phyloP scores from a whole-genome alignment of 1,284 basidiomycete species.

The Fomitopsis pinicola region DNA sequence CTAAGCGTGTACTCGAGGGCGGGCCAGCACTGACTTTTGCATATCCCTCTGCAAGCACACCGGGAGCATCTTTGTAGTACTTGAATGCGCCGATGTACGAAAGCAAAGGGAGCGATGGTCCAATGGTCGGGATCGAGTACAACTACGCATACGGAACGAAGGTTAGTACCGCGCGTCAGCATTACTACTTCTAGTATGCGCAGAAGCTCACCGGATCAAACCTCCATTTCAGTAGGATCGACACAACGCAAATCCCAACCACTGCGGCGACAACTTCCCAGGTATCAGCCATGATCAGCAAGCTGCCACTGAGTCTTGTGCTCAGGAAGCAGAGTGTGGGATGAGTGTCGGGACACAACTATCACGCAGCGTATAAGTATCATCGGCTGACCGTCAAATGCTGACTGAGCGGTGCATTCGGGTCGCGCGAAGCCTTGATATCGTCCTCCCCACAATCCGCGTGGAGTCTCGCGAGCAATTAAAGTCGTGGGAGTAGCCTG shows the following conservation, averaged over 20 bases:
- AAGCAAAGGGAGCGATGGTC: constrained; percentile 1
- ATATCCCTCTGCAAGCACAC: constrained; percentile 35
- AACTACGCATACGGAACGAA: background rate
- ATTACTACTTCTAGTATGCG: too few species aligned
- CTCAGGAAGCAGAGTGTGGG: too few species aligned
- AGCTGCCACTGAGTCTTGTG: background rate
- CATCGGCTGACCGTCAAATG: too few species aligned
- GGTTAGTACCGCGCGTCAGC: background rate
- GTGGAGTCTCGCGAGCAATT: too few species aligned
- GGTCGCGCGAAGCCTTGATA: too few species aligned
- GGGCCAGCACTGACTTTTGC: constrained; percentile 23
- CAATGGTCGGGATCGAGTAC: constrained; percentile 1
- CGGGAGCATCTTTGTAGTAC: constrained; percentile 1
- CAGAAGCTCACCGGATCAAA: background rate
- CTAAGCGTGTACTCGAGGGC: background rate
- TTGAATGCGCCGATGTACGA: constrained; percentile 4
- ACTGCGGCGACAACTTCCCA: background rate
- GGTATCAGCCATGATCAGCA: background rate
- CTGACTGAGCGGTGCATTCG: too few species aligned
- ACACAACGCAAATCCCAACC: background rate
- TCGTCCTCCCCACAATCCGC: too few species aligned
- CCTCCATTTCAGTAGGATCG: background rate
- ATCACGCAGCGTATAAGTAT: too few species aligned
- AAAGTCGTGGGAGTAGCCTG: too few species aligned
- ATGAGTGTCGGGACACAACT: too few species aligned